Evolutionary conservation across 2,329 filamentous ascomycete genomes (phyloP), one percentile per base, ranked within the genome.

Genomic region (Botrytis deweyae): DNA sequence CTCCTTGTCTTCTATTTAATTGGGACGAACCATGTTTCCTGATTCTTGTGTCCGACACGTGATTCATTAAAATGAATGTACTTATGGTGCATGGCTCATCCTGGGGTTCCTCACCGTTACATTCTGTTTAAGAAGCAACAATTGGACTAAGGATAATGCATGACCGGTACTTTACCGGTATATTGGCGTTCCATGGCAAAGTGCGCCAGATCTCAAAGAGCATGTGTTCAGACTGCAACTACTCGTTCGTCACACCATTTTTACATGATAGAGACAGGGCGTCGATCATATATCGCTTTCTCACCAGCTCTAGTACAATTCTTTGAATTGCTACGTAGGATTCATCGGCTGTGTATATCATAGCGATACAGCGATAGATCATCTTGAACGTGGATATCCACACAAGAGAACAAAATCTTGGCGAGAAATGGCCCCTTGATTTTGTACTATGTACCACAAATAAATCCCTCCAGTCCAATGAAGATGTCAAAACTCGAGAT

Each of bases 21-120:
- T 8, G n/a, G 9, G 33, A 36, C 1, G 1, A 3, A 40, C 4
- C 0, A 1, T 33, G 0, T 33, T 8, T 40, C 9, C 59, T 40
- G 36, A 2, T n/a, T n/a, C 33, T n/a, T 2, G 6, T n/a, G 22
- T 25, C 6, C 1, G 1, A 22, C 59, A 62, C 36, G 59, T 58
- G 52, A 29, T 58, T 29, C 14, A 8, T 9, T 14, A 16, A 4
- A 2, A 4, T 29, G 52, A n/a, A 16, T 6, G 25, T n/a, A 55
- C 5, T 55, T 3, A n/a, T 55, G 49, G 49, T 55, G 12, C 49
- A n/a, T n/a, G 16, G 49, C 49, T 2, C 25, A 55, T 16, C 25
- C 25, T n/a, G 25, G 49, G 10, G 12, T 55, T 55, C 25, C 25
- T 55, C 49, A 16, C 49, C 49, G 49, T n/a, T 55, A 55, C 25